Evolutionary conservation across 2,329 filamentous ascomycete species (phyloP).

Genomic region (Fusarium foetens): DNA sequence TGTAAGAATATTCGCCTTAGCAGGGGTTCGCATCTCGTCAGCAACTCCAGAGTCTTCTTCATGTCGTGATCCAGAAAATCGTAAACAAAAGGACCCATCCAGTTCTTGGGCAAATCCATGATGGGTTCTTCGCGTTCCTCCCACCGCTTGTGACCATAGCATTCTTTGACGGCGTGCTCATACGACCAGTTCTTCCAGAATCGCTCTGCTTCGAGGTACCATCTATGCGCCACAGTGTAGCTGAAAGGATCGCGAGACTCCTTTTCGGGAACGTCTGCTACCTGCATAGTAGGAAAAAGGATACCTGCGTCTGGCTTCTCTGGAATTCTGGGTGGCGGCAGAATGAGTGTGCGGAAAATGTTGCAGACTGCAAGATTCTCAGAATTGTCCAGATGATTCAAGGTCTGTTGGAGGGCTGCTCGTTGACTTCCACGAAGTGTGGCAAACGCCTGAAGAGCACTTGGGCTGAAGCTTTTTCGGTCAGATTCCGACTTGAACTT

Average conservation of each 20-base stretch:
- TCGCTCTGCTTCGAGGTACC: constrained; percentile 29
- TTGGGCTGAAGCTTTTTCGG: neutral
- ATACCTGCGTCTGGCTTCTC: constrained; percentile 37
- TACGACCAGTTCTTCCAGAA: constrained; percentile 36
- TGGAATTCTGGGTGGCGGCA: constrained; percentile 44
- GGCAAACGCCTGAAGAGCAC: constrained; percentile 44
- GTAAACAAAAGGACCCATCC: constrained; percentile 34
- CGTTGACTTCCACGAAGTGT: constrained; percentile 55
- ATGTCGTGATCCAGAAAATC: constrained; percentile 41
- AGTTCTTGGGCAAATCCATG: constrained; percentile 43
- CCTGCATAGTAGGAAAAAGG: constrained; percentile 34
- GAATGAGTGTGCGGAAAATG: constrained; percentile 51
- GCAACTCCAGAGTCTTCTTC: constrained; percentile 27
- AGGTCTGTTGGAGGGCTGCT: constrained; percentile 57
- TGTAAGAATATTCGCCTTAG: constrained; percentile 11
- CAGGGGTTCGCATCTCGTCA: constrained; percentile 28
- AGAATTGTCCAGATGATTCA: constrained; percentile 51
- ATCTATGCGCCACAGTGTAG: constrained; percentile 42
- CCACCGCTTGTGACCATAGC: constrained; percentile 14
- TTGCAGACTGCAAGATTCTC: constrained; percentile 53
- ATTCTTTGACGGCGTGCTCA: constrained; percentile 29
- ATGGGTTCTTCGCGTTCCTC: constrained; percentile 15
- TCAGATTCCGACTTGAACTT: constrained; percentile 5
- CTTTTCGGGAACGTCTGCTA: constrained; percentile 37
- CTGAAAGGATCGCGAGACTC: constrained; percentile 43